A percentile compares a stretch with the other conserved stretches of the same genome.
phyloP scores from a whole-genome alignment of 805 yeast genomes.

The Wickerhamomyces subpelliculosus region DNA sequence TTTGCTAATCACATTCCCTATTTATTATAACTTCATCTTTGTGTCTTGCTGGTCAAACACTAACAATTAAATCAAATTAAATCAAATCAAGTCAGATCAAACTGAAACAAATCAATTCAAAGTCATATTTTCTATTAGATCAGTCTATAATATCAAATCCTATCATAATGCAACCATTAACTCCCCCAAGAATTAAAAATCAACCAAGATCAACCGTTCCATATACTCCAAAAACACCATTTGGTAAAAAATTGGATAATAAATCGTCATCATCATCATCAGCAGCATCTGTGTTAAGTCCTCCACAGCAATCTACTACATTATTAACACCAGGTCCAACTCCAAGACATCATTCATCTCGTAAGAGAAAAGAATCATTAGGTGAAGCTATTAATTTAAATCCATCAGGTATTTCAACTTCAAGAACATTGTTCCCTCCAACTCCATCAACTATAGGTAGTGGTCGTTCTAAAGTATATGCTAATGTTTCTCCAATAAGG shows the following conservation, averaged over 20 bases:
- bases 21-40: not conserved
- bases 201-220: slow-evolving; percentile 11
- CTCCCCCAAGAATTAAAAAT: slow-evolving; percentile 12
- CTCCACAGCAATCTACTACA: slow-evolving; percentile 3
- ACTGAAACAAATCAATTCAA: not conserved
- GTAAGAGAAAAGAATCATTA: slow-evolving; percentile 10
- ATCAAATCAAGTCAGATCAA: not conserved
- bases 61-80: not conserved
- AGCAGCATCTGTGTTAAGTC: slow-evolving; percentile 4
- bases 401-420: not conserved
- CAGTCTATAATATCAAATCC: no score
- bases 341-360: slow-evolving; percentile 13
- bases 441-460: slow-evolving; percentile 24
- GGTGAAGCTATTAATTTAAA: slow-evolving; percentile 7
- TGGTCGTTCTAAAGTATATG: slow-evolving; percentile 17
- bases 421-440: slow-evolving; percentile 21
- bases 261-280: no score
- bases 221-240: slow-evolving; percentile 18
- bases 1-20: not conserved
- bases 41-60: not conserved
- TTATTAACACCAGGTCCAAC: slow-evolving; percentile 16
- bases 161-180: slow-evolving; percentile 15
- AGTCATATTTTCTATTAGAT: not conserved
- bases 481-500: slow-evolving; percentile 5
- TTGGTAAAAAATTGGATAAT: slow-evolving; percentile 10